Conservation (phyloP, 371 early-diverging fungal species). For the Cokeromyces recurvatus region DNA sequence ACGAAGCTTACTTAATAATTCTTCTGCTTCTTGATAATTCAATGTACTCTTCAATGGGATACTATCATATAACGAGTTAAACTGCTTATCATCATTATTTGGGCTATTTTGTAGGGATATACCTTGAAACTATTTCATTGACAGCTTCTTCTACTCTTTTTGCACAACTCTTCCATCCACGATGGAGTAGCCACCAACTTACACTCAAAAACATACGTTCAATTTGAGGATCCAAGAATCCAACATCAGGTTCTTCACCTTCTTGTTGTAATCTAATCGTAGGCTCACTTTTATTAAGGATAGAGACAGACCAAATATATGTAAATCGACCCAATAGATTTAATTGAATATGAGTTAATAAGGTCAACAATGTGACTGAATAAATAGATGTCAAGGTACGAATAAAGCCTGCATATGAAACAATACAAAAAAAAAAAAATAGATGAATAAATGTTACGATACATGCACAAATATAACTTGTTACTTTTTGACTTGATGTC, state of each 20-base stretch:
- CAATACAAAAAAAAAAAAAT: too few relatives aligned
- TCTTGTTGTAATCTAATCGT: conserved; percentile 44
- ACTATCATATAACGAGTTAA: conserved; percentile 14
- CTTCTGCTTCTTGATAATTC: conserved; percentile 26
- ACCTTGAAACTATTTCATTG: conserved; percentile 63
- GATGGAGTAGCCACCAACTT: conserved; percentile 90
- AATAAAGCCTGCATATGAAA: conserved; percentile 70
- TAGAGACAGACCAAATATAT: conserved; percentile 83
- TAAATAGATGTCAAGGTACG: conserved; percentile 81
- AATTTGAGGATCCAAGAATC: conserved; percentile 47
- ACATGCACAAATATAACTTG: too few relatives aligned
- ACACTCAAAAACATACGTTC: conserved; percentile 84
- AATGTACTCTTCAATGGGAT: conserved; percentile 31
- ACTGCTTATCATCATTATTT: too few relatives aligned
- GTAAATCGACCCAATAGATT: conserved; percentile 89
- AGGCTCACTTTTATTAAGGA: conserved; percentile 48
- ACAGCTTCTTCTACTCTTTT: conserved; percentile 64
- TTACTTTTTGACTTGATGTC: conserved; percentile 81
- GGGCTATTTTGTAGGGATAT: too few relatives aligned
- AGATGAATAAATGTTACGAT: too few relatives aligned
- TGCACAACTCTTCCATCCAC: conserved; percentile 78
- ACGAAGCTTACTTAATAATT: conserved; percentile 24
- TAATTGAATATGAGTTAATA: conserved; percentile 83
- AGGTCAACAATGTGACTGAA: conserved; percentile 70
- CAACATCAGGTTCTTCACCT: conserved; percentile 33